phyloP scores from a whole-genome alignment of 352 stramenopile genomes.

The Globisporangium radiosum region DNA sequence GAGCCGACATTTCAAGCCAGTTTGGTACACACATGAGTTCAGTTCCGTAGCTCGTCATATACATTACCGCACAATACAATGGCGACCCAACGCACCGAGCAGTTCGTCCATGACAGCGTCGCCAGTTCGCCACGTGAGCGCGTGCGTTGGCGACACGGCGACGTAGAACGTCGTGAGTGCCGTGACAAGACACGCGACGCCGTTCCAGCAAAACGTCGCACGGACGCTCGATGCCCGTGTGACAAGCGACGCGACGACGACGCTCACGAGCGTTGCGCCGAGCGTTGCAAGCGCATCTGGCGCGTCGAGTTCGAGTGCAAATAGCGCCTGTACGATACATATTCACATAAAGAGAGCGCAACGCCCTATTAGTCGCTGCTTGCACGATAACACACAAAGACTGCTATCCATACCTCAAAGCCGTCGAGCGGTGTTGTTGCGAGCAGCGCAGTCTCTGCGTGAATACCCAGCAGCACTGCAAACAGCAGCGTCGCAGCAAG shows the following conservation, averaged over 20 bases:
- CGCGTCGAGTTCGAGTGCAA: slow-evolving; percentile 48
- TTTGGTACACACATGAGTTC: no score
- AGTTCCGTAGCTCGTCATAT: neutral
- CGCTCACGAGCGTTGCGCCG: slow-evolving; percentile 21
- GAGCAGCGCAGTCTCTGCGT: slow-evolving; percentile 55
- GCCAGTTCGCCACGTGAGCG: slow-evolving; percentile 59
- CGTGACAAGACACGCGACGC: slow-evolving; percentile 47
- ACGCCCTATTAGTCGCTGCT: no score
- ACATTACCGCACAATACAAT: slow-evolving; percentile 1
- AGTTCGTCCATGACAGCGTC: slow-evolving; percentile 52
- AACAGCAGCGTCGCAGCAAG: slow-evolving; percentile 54
- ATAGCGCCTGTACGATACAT: neutral
- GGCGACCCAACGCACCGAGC: slow-evolving; percentile 36
- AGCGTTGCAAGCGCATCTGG: slow-evolving; percentile 43
- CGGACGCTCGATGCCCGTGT: slow-evolving; percentile 29
- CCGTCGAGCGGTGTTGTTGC: slow-evolving; percentile 35
- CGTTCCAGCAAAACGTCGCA: slow-evolving; percentile 68
- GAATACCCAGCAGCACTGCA: slow-evolving; percentile 69
- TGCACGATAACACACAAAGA: neutral
- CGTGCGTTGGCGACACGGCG: slow-evolving; percentile 48
- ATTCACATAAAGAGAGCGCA: neutral
- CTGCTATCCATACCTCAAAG: slow-evolving; percentile 34
- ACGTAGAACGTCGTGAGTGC: slow-evolving; percentile 48
- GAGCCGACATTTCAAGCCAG: slow-evolving; percentile 1
- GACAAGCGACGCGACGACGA: slow-evolving; percentile 34